A percentile compares a stretch with the other conserved stretches of the same genome.
phyloP scores from a whole-genome alignment of 1,284 basidiomycete genomes.

The Cryptococcus depauperatus region DNA sequence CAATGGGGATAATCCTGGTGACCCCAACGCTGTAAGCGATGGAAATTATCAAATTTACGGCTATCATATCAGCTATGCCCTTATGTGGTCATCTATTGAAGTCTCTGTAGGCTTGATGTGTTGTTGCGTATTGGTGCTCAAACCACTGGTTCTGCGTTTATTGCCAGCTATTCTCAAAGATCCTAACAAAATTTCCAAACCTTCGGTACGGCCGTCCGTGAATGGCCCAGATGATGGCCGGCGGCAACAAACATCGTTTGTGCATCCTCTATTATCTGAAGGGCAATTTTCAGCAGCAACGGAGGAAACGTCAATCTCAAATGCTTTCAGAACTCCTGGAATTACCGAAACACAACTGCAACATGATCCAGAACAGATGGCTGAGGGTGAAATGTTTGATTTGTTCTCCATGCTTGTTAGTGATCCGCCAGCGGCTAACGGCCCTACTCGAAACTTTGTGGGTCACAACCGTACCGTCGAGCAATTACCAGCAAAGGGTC shows the following conservation, averaged over 20 bases:
- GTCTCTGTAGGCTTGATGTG: conserved; percentile 41
- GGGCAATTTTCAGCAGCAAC: not conserved
- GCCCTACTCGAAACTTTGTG: not conserved
- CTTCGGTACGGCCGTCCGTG: not conserved
- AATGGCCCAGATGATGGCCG: not conserved
- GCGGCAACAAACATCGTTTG: not conserved
- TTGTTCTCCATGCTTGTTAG: conserved; percentile 32
- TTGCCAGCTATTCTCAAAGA: conserved; percentile 17
- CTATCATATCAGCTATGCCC: conserved; percentile 35
- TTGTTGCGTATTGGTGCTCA: conserved; percentile 40
- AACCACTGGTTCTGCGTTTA: conserved; percentile 38
- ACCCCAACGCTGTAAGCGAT: not conserved
- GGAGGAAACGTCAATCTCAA: not conserved
- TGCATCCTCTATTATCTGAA: not conserved
- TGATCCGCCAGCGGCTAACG: conserved; percentile 15
- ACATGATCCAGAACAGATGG: not conserved
- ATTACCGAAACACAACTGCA: not conserved
- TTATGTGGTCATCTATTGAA: conserved; percentile 43
- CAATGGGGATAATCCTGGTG: conserved; percentile 2
- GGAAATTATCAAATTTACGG: conserved; percentile 28
- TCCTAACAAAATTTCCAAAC: not conserved
- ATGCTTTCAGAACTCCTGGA: not conserved
- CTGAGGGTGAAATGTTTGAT: conserved; percentile 27
- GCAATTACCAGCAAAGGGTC: not conserved
- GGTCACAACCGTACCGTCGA: not conserved